Evolutionary conservation across 176 grass and related monocot species (phyloP).

Genomic region (Triticum monococcum): DNA sequence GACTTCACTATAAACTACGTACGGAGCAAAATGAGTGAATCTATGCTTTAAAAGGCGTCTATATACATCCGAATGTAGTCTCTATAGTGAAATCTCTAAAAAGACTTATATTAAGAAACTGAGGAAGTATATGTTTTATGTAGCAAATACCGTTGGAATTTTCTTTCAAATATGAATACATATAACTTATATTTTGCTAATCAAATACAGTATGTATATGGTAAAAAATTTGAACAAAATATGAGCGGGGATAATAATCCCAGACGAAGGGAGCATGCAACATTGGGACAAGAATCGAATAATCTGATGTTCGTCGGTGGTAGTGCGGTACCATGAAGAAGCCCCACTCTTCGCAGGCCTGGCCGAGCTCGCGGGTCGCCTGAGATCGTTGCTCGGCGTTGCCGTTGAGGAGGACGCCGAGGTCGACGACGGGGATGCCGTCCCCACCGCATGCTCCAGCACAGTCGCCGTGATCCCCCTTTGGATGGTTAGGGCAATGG

Average conservation of each 20-base stretch:
- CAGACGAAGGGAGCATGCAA: not conserved
- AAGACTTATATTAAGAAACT: too few species aligned
- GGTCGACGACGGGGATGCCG: constrained; percentile 60
- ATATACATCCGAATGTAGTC: too few species aligned
- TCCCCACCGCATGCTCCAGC: not conserved
- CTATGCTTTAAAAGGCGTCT: too few species aligned
- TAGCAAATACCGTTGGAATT: not conserved
- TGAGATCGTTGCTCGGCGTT: constrained; percentile 34
- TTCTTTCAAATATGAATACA: not conserved
- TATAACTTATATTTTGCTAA: too few species aligned
- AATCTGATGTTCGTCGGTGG: not conserved
- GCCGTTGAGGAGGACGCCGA: constrained; percentile 50
- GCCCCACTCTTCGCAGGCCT: constrained; percentile 75
- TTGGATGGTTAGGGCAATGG: not conserved
- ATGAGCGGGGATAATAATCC: too few species aligned
- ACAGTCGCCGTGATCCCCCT: not conserved
- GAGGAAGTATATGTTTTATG: not conserved
- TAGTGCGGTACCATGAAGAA: constrained; percentile 74
- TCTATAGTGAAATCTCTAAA: too few species aligned
- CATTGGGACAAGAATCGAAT: not conserved
- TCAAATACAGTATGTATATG: not conserved
- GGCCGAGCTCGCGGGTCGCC: constrained; percentile 42
- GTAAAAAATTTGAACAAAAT: not conserved
- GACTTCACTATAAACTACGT: too few species aligned
- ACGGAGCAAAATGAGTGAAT: too few species aligned